Base-by-base conservation (phyloP, 73 alveolate species). In the Diophrys sp. region DNA sequence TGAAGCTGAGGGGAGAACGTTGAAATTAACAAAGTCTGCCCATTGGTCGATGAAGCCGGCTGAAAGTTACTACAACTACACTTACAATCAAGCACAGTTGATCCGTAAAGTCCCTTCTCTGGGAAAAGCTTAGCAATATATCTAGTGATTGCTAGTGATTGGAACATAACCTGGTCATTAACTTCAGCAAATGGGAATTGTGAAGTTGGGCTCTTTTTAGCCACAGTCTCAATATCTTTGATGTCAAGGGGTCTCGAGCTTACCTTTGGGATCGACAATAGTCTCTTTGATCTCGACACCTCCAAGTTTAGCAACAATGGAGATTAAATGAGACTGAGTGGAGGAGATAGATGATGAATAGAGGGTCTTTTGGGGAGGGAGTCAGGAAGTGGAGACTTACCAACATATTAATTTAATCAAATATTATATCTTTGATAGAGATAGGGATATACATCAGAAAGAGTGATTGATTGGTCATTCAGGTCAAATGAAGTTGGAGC, bases 121-220 rank as follows among this genome's bases (percentile, higher is more conserved):
- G 74, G 53, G 67, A 29, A 31, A 25, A 23, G 66, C 44, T 87
- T 89, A 57, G 82, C 96, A 62, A 92, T 62, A 84, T 86, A 88
- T 74, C 93, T 69, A 57, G 88, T 80, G 75, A 90, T 86, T 71
- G 90, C 93, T 56, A 73, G 81, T 66, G 85, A 31, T 73, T 89
- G 88, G 69, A 56, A 66, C 80, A 89, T 57, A 71, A 33, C 56
- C n/a, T 90, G 90, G 54, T 78, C 90, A 2, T 83, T 84, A 62
- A 90, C 83, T 77, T 84, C 92, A n/a, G 89, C 86, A 54, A 82
- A 78, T 31, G 95, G 95, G 83, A 76, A 79, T 80, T 89, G 89
- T 28, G 90, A 90, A 29, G 85, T 74, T 54, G 91, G 95, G 56
- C 83, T 71, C 85, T 89, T 89, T 14, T 85, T 81, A 75, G 69